Percentiles rank a stretch among this genome's conserved stretches.
phyloP scores from a whole-genome alignment of 2,329 filamentous ascomycete species.

The Blastomyces parvus region DNA sequence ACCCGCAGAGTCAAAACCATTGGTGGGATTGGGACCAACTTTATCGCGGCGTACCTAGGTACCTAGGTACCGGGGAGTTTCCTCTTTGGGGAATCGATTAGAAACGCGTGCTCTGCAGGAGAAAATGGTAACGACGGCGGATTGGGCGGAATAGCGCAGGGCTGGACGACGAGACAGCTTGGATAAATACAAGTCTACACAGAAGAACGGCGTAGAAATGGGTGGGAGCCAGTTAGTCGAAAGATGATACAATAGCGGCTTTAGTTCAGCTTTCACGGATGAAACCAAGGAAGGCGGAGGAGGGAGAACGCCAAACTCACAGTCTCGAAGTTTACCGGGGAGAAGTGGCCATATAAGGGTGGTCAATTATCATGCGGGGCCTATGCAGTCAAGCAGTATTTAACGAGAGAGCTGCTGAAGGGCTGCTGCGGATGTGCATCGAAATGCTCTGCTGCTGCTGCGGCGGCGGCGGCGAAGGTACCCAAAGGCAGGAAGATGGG shows the following conservation, averaged over 20 bases:
- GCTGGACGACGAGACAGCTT: not conserved
- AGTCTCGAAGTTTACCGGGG: not conserved
- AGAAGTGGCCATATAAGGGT: not conserved
- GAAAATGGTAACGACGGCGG: conserved; percentile 2
- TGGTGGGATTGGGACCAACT: not conserved
- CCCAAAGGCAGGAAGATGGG: not conserved
- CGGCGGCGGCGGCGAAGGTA: not conserved
- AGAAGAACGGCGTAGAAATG: not conserved
- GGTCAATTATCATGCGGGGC: conserved; percentile 1
- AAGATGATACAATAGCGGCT: not conserved
- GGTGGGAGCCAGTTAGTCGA: not conserved
- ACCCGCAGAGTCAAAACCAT: conserved; percentile 7
- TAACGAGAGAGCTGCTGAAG: not conserved
- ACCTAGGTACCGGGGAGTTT: not conserved
- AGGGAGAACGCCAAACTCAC: not conserved
- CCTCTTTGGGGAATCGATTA: not conserved
- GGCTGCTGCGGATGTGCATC: not conserved
- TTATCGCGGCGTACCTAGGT: too few species aligned
- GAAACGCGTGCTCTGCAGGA: not conserved
- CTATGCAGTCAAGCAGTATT: not conserved
- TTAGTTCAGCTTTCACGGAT: not conserved
- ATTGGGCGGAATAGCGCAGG: not conserved
- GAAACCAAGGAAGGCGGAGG: not conserved
- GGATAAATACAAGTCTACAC: not conserved
- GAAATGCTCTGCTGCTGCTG: not conserved